A percentile compares a stretch with the other conserved stretches of the same genome.
Evolutionary conservation across 163 green algal genomes (phyloP).

Genomic region (Scenedesmus sp.): DNA sequence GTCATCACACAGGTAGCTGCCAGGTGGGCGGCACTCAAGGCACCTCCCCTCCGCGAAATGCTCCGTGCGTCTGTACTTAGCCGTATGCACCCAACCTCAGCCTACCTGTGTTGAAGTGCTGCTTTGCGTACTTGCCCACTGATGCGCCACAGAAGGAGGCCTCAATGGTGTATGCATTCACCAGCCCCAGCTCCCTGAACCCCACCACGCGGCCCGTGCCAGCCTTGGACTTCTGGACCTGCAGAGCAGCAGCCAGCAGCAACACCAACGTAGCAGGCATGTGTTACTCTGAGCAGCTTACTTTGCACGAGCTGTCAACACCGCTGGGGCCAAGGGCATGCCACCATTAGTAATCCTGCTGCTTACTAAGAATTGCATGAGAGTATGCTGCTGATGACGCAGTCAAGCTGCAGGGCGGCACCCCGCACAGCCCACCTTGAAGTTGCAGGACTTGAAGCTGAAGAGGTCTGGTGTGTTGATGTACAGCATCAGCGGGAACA

Average conservation of each 20-base stretch:
- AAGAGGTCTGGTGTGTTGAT: slow-evolving; percentile 72
- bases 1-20: slow-evolving; percentile 57
- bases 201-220: slow-evolving; percentile 76
- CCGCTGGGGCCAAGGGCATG: neutral
- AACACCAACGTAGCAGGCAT: neutral
- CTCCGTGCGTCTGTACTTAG: neutral
- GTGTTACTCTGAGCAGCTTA: neutral
- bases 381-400: neutral
- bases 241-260: neutral
- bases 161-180: slow-evolving; percentile 78
- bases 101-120: slow-evolving; percentile 68
- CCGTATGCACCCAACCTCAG: neutral
- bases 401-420: neutral
- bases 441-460: slow-evolving; percentile 65
- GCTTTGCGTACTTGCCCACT: slow-evolving; percentile 47
- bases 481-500: slow-evolving; percentile 74
- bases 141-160: slow-evolving; percentile 70
- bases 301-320: neutral
- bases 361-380: no score
- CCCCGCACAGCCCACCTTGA: slow-evolving; percentile 55
- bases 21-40: slow-evolving; percentile 47
- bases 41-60: neutral
- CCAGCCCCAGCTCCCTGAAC: slow-evolving; percentile 73
- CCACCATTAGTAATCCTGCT: no score
- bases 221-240: slow-evolving; percentile 75